Conservation (phyloP, 2,329 filamentous ascomycete species). For the Hypoxylon sp. region DNA sequence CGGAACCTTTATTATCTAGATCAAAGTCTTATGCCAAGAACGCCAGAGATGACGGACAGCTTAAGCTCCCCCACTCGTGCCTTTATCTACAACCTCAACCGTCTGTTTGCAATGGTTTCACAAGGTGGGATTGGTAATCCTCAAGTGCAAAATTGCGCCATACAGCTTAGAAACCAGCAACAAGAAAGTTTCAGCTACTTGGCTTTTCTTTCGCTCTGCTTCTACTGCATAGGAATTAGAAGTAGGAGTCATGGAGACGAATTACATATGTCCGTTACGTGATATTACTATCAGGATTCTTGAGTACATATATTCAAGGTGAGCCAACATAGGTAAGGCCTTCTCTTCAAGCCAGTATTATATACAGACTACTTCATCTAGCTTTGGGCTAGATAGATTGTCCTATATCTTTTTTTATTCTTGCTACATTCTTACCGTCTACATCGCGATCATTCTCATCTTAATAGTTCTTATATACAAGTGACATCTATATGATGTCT, state of each 20-base stretch:
- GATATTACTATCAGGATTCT: background rate
- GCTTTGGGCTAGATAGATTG: background rate
- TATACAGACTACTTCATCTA: slow-evolving; percentile 6
- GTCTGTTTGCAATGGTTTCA: slow-evolving; percentile 12
- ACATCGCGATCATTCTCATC: background rate
- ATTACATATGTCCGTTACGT: slow-evolving; percentile 20
- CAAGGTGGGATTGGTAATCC: slow-evolving; percentile 26
- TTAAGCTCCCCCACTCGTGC: background rate
- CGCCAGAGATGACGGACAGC: slow-evolving; percentile 9
- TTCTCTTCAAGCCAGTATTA: slow-evolving; percentile 1
- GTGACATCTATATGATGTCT: slow-evolving; percentile 33
- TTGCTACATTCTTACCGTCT: background rate
- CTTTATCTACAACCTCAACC: slow-evolving; percentile 5
- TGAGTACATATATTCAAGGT: slow-evolving; percentile 18
- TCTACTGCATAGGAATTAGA: slow-evolving; percentile 16
- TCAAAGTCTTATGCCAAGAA: slow-evolving; percentile 14
- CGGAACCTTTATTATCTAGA: slow-evolving; percentile 6
- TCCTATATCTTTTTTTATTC: background rate
- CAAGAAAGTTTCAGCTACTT: background rate
- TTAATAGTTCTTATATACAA: slow-evolving; percentile 4
- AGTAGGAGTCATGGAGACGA: slow-evolving; percentile 21
- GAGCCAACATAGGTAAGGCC: slow-evolving; percentile 15
- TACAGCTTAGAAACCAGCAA: slow-evolving; percentile 21
- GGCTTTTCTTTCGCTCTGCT: background rate
- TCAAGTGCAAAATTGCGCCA: slow-evolving; percentile 11